These are phyloP conservation scores for Cryphonectria nitschkei DNA, from an alignment of 2,329 filamentous ascomycete species.

Conservation along the genomic window DNA sequence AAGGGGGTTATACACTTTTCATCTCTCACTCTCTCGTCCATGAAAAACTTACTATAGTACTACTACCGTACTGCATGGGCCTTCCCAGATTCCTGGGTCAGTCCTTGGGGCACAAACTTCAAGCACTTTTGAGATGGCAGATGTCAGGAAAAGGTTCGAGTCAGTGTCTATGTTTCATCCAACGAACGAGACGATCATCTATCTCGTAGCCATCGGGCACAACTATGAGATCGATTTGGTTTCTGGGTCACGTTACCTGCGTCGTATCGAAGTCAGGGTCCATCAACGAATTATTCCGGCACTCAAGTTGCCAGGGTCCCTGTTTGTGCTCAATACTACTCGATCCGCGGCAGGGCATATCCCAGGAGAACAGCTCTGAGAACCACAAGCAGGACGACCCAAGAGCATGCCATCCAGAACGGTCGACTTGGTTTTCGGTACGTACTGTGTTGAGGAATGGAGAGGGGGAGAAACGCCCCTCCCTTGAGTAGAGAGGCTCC, in stretches of 20 bases:
- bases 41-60: background rate
- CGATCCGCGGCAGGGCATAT: background rate
- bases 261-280: background rate
- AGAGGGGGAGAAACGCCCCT: background rate
- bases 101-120: background rate
- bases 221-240: background rate
- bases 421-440: background rate
- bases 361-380: background rate
- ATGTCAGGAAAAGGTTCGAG: background rate
- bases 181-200: background rate
- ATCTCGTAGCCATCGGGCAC: background rate
- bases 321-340: background rate
- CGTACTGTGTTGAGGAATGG: background rate
- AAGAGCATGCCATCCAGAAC: background rate
- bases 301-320: background rate
- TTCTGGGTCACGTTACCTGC: constrained; percentile 4
- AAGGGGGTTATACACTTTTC: background rate
- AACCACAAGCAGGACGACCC: background rate
- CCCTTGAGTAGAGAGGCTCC: background rate
- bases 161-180: background rate
- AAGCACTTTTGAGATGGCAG: background rate
- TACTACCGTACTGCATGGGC: too few relatives aligned
- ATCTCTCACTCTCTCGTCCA: background rate
- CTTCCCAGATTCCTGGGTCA: background rate
- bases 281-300: background rate